Base-by-base conservation (phyloP, 305 asterid genomes). In the Withania somnifera region DNA sequence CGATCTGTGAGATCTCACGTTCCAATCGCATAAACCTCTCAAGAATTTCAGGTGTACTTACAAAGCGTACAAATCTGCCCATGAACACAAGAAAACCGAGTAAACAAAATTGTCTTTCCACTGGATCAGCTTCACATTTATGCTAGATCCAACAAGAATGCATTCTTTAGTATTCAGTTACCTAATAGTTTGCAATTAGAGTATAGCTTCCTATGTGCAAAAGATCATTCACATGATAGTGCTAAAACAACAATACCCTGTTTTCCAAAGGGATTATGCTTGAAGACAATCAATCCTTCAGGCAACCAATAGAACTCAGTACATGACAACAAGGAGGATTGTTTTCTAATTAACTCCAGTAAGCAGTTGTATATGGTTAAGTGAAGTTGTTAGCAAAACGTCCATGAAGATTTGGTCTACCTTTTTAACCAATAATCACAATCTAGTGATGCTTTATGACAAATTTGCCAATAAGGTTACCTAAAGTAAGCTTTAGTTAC, bases 31-130 rank as follows among this genome's bases (percentile, higher is more conserved):
- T 75, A 81, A 92, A 87, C 87, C 97, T 89, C 91, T 94, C 97
- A 42, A 94, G 96, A 86, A 94, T 90, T 85, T 94, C 98, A 11
- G 98, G 97, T 2, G 96, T 90, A 88, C 96, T 94, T 45, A 94
- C 91, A 78, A 94, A 94, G 42, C 97, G 92, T 30, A 94, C 96
- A 85, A 92, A 91, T 87, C 97, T 94, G 92, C 87, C 87, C 85
- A 84, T 28, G 1, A 75, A 75, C 7, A 1, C 26, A 73, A 45
- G 2, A 3, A 13, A 71, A 40, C 7, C 4, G 64, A 63, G 53
- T 57, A 78, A 85, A 15, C 51, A 73, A 54, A 57, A 83, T 34
- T 47, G 60, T 81, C 81, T 38, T n/a, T 56, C 71, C 38, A 51
- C 13, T 20, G 11, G 40, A 45, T 45, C 57, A 71, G 79, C 79